Evolutionary conservation across 371 early-diverging fungal species (phyloP).

Genomic region (Lichtheimia ramosa): DNA sequence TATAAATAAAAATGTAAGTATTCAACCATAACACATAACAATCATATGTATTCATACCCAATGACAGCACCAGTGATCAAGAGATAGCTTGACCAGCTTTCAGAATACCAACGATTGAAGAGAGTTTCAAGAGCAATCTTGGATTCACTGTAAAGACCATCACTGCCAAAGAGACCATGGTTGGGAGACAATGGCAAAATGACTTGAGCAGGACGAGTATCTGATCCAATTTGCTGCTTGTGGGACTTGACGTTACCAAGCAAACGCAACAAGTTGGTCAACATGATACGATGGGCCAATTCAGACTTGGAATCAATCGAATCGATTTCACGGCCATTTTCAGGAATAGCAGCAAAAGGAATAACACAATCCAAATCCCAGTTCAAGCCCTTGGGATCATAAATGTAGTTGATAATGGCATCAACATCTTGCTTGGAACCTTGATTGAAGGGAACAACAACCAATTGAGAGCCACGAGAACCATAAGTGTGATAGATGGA

Average conservation of each 20-base stretch:
- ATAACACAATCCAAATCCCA: conserved; percentile 94
- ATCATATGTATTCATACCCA: conserved; percentile 50
- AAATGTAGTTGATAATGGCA: conserved; percentile 83
- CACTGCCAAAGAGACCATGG: conserved; percentile 93
- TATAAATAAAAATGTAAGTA: conserved; percentile 13
- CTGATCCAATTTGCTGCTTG: conserved; percentile 75
- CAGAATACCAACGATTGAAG: conserved; percentile 91
- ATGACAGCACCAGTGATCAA: conserved; percentile 92
- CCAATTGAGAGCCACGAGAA: conserved; percentile 82
- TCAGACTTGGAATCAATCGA: conserved; percentile 86
- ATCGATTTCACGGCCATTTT: conserved; percentile 87
- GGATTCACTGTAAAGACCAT: conserved; percentile 94
- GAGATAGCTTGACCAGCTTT: conserved; percentile 89
- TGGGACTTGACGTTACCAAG: conserved; percentile 84
- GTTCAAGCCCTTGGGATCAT: conserved; percentile 82
- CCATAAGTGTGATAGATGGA: conserved; percentile 84
- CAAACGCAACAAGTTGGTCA: conserved; percentile 85
- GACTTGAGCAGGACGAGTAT: conserved; percentile 90
- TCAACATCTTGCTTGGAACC: conserved; percentile 86
- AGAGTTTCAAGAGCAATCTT: conserved; percentile 92
- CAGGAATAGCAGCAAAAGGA: conserved; percentile 95
- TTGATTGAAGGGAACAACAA: conserved; percentile 97
- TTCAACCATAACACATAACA: neutral
- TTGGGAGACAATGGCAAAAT: conserved; percentile 94
- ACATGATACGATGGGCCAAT: conserved; percentile 90